Evolutionary conservation across 352 stramenopile species (phyloP), one percentile per base, ranked within the genome.

Genomic region (Phytopythium ostracodes): DNA sequence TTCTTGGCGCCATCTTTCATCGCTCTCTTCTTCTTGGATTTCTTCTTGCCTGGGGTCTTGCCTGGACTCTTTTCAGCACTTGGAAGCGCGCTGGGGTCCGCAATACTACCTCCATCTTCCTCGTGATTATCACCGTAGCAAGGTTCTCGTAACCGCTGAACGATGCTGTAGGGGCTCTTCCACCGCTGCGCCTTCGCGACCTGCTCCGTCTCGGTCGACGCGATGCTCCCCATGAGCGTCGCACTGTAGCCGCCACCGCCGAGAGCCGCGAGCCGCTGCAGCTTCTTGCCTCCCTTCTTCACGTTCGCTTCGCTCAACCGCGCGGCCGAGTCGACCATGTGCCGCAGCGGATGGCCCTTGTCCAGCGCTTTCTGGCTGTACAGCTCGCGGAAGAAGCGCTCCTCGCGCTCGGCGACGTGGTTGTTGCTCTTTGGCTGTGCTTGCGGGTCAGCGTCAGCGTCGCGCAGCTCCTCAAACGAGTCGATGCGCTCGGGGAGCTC

Each of bases 331-430:
- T 88, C 84, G 29, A 94, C 62, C 67, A 92, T 90, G 70, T 94
- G 81, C 1, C 76, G 69, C n/a, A 94, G 63, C 14, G 82, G 77
- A 51, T 94, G 81, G 7, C 70, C 67, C 27, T 79, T 74, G 4
- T 64, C 51, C 0, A 80, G 62, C 17, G 78, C 62, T 56, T 86
- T 84, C 17, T 88, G 73, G 51, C 86, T 71, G 36, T 89, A 80
- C 1, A 92, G 63, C 40, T 91, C 84, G 18, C 75, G 75, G 47
- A 94, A 92, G 60, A 93, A 90, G 10, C 57, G 64, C 53, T 92
- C 81, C 40, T 93, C 80, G 53, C 81, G 71, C 40, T 87, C 52
- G 4, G 55, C 40, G 18, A 73, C n/a, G 14, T 40, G n/a, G 44
- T 35, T 17, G 44, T 35, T 66, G 17, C 52, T 60, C 2, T 5